phyloP scores from a whole-genome alignment of 179 eudicot genomes.

The Beta macrorhiza region DNA sequence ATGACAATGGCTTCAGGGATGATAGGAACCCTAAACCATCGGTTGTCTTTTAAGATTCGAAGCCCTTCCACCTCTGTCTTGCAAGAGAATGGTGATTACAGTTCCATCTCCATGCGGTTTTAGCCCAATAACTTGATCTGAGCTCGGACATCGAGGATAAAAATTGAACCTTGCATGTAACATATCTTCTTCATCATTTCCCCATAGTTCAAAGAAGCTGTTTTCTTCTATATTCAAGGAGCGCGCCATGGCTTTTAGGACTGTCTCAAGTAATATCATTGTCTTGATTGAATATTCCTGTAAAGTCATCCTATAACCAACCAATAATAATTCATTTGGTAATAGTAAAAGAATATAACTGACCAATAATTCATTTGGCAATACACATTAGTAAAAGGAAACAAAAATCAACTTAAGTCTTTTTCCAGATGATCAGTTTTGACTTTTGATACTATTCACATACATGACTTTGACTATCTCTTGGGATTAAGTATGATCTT shows the following conservation, averaged over 20 bases:
- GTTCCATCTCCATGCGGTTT: constrained; percentile 53
- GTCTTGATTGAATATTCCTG: constrained; percentile 34
- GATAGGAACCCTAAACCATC: constrained; percentile 51
- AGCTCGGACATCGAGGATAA: constrained; percentile 48
- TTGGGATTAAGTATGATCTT: too few species aligned
- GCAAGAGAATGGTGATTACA: constrained; percentile 45
- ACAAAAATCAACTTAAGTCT: too few species aligned
- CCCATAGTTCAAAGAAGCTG: constrained; percentile 36
- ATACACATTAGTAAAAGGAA: too few species aligned
- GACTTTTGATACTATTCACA: too few species aligned
- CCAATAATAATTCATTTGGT: neutral
- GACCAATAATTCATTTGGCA: too few species aligned
- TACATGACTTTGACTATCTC: too few species aligned
- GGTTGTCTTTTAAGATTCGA: constrained; percentile 39
- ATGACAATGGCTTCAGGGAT: constrained; percentile 47
- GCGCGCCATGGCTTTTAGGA: constrained; percentile 46
- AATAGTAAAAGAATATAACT: too few species aligned
- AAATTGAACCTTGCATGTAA: constrained; percentile 42
- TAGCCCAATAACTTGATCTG: constrained; percentile 36
- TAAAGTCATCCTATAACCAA: constrained; percentile 32
- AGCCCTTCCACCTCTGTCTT: constrained; percentile 59
- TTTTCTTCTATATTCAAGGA: constrained; percentile 42
- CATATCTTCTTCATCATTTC: constrained; percentile 15
- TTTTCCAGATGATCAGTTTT: too few species aligned
- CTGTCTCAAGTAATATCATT: constrained; percentile 21